Percentiles rank a stretch among this genome's conserved stretches.
Evolutionary conservation across 805 yeast species (phyloP).

Genomic region (Myxozyma melibiosi): DNA sequence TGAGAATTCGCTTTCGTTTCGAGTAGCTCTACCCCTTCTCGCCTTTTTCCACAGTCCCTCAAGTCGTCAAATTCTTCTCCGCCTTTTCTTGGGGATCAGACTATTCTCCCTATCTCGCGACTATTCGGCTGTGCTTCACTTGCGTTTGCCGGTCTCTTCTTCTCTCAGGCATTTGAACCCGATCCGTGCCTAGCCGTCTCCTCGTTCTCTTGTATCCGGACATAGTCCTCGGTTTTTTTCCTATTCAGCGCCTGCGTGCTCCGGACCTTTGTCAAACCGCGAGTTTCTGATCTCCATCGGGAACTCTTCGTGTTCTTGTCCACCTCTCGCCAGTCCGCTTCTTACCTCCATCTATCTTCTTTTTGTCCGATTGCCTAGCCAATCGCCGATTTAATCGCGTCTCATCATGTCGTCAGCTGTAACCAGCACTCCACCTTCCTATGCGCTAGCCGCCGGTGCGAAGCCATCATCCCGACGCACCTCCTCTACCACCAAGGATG

Average conservation of each 20-base stretch:
- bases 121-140: not conserved
- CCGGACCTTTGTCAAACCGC: constrained; percentile 13
- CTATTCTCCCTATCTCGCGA: not conserved
- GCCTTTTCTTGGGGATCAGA: not conserved
- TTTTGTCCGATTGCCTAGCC: no score
- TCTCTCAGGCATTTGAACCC: not conserved
- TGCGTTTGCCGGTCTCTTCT: not conserved
- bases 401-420: constrained; percentile 25
- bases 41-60: not conserved
- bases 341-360: no score
- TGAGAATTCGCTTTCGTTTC: not conserved
- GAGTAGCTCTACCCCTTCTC: constrained; percentile 7
- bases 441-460: constrained; percentile 34
- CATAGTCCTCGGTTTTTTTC: not conserved
- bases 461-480: constrained; percentile 36
- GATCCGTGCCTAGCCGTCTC: constrained; percentile 1
- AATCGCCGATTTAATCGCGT: not conserved
- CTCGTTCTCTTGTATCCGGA: no score
- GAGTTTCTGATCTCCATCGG: constrained; percentile 17
- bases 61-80: constrained; percentile 4
- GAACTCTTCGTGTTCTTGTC: constrained; percentile 9
- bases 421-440: constrained; percentile 26
- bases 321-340: not conserved
- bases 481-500: constrained; percentile 31
- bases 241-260: constrained; percentile 8